Conservation (phyloP, 2,329 filamentous ascomycete species). For the Exophiala xenobiotica region DNA sequence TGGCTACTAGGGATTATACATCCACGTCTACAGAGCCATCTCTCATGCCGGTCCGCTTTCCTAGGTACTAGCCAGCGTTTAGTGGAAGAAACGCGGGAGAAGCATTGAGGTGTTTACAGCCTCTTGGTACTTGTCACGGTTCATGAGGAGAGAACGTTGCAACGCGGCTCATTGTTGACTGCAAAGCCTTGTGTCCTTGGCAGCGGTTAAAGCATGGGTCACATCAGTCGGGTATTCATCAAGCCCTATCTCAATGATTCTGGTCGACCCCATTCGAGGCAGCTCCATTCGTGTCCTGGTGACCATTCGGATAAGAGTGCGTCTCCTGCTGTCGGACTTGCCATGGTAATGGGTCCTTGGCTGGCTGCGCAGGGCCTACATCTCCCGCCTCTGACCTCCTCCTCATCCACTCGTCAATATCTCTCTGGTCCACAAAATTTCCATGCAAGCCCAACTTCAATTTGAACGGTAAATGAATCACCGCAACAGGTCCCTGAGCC, state of each 20-base stretch:
- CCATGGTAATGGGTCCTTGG: slow-evolving; percentile 23
- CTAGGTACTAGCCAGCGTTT: too few relatives aligned
- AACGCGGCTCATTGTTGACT: too few relatives aligned
- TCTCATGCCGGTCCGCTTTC: too few relatives aligned
- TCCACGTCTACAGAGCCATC: too few relatives aligned
- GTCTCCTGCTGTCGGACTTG: slow-evolving; percentile 12
- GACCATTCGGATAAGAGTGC: neutral
- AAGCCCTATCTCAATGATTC: neutral
- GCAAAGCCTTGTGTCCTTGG: too few relatives aligned
- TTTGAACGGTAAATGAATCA: slow-evolving; percentile 37
- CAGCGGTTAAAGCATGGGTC: too few relatives aligned
- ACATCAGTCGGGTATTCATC: too few relatives aligned
- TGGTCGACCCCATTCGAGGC: slow-evolving; percentile 6
- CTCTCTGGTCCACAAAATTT: slow-evolving; percentile 32
- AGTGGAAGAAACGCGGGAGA: too few relatives aligned
- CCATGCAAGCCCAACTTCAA: slow-evolving; percentile 38
- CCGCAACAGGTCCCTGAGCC: slow-evolving; percentile 33
- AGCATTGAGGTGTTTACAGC: too few relatives aligned
- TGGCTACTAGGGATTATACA: too few relatives aligned
- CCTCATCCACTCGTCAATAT: slow-evolving; percentile 21
- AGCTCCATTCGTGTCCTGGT: slow-evolving; percentile 5
- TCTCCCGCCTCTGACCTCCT: slow-evolving; percentile 18
- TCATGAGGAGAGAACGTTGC: too few relatives aligned
- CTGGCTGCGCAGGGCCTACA: slow-evolving; percentile 18
- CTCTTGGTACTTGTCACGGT: too few relatives aligned